Evolutionary conservation across 805 yeast species (phyloP), one percentile per base, ranked within the genome.

Genomic region (Komagataella populi): DNA sequence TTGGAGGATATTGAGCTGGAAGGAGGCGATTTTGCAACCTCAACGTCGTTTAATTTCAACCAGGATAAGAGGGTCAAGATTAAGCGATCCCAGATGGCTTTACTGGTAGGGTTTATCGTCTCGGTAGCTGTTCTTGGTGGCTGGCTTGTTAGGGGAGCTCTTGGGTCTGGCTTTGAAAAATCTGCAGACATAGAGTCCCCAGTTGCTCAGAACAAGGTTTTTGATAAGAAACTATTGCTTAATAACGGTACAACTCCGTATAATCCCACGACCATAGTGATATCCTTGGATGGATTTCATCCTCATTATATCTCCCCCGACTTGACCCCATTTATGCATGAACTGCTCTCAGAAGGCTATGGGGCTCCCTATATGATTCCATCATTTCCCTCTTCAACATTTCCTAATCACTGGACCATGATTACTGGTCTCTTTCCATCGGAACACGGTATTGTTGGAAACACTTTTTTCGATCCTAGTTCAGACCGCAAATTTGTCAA

Each of bases 391-490:
- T 78, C 95, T 0, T 84, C 87, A 22, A 86, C 96, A 0, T 87
- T 87, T 59, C 93, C 96, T 0, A 90, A 91, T 63, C 96, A 89
- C 64, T 91, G 95, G 91, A 81, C 96, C 0, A 63, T 90, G 56
- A 83, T 84, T 1, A 91, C 97, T 0, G 98, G 98, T 0, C 67
- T 86, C 46, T 77, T 81, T 53, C 96, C 97, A 1, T 73, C 81
- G 3, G 78, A 81, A 51, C 96, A 90, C 65, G 96, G 96, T 1
- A 84, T 91, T 24, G 84, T 90, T 2, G 89, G 93, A 1, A 87
- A 88, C 67, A 77, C 82, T 3, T 87, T 88, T 59, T 85, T 61
- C 57, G 96, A 87, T 58, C 81, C 88, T 0, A 57, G 51, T 1
- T 55, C 74, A 23, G 60, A 73, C 2, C 74, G 71, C 52, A 78